Evolutionary conservation across 768 basidiomycete genomes (phyloP), one percentile per base, ranked within the genome.

Genomic region (Chlorophyllum brunneum): DNA sequence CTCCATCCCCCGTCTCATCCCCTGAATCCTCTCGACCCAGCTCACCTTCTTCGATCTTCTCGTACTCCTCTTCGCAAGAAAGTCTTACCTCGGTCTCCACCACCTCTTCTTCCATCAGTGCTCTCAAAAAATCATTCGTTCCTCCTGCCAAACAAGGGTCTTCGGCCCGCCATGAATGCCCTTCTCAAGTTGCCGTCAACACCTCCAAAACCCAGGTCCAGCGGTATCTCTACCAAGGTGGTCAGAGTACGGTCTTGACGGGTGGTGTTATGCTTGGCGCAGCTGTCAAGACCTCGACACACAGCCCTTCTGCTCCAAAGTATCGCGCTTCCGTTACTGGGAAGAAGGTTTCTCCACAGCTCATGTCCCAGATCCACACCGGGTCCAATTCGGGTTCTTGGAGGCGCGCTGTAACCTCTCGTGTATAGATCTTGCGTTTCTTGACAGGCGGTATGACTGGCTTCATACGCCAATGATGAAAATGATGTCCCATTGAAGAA

Each of bases 201-300:
- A 61, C 46, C 30, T 45, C 56, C 15, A 65, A 65, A 48, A 64
- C 61, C 29, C 52, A 65, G 9, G 58, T 65, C 13, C 68, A 65
- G 11, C 69, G 65, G 27, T 76, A 73, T 58, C 61, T 71, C 11
- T 76, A 76, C 57, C 66, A 68, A 54, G 74, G 72, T 40, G 74
- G 74, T 11, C 64, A 70, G 33, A 74, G 73, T 62, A 72, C 66
- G 54, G 70, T 72, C 29, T 67, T 74, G 42, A 70, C 69, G 10
- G 74, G 74, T 18, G 74, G 74, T 33, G 73, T 76, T 15, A 76
- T 74, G 74, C 71, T 76, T 31, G 74, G 71, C 1, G 31, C 48
- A 4, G 26, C 58, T 24, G 18, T 51, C 23, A 58, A 48, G 22
- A 33, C 44, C 1, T 16, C 48, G 13, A 4, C 36, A 4, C n/a